These are phyloP conservation scores for Barnettozyma californica DNA, from an alignment of 805 yeast genomes.

Conservation along the genomic window DNA sequence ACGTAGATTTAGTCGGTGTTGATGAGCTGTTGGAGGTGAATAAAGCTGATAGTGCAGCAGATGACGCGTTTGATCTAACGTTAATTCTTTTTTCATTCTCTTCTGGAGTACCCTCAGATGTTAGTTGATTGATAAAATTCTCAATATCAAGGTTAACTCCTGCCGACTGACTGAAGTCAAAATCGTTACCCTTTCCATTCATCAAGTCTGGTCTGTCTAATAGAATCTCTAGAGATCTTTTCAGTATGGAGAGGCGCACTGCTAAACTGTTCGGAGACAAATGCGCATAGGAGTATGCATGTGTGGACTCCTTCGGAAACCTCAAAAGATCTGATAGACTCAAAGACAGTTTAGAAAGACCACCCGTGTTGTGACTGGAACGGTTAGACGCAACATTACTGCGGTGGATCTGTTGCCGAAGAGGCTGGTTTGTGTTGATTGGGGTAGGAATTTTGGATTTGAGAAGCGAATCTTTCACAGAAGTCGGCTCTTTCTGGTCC, in stretches of 20 bases:
- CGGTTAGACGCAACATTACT: not conserved
- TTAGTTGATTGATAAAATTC: conserved; percentile 20
- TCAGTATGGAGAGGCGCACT: conserved; percentile 65
- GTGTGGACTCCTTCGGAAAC: conserved; percentile 76
- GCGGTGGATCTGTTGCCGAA: not conserved
- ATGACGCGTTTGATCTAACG: conserved; percentile 34
- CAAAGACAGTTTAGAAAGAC: conserved; percentile 24
- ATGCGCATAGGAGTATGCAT: conserved; percentile 81
- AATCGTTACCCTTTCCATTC: conserved; percentile 1
- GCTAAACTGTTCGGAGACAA: conserved; percentile 78
- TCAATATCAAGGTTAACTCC: conserved; percentile 24
- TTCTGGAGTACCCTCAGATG: conserved; percentile 3
- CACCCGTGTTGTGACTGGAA: not conserved
- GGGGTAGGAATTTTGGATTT: not conserved
- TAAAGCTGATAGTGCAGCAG: conserved; percentile 34
- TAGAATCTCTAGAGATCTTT: conserved; percentile 69
- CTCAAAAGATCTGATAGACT: conserved; percentile 42
- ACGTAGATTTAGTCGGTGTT: not conserved
- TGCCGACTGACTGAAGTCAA: conserved; percentile 4
- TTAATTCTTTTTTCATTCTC: conserved; percentile 21
- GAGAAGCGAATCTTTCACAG: not conserved
- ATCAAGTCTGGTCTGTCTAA: conserved; percentile 30
- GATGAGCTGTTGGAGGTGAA: conserved; percentile 16
- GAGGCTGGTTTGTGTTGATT: not conserved
- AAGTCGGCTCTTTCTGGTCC: not conserved